Conservation (phyloP, 768 basidiomycete species). For the Solioccasus polychromus region DNA sequence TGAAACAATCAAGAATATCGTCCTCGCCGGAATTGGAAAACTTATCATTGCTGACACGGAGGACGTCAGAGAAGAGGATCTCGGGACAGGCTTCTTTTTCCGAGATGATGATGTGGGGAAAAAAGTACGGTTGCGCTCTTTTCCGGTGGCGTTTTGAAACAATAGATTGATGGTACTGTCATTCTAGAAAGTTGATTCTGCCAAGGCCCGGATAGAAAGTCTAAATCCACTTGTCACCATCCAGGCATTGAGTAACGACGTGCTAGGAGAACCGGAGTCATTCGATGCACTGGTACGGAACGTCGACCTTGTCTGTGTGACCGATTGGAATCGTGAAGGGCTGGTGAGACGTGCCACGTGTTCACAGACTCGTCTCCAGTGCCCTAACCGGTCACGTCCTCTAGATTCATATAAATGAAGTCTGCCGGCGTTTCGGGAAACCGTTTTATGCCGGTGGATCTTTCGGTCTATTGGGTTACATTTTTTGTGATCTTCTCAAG, state of each 20-base stretch:
- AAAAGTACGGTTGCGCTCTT: slow-evolving; percentile 49
- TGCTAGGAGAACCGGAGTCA: slow-evolving; percentile 46
- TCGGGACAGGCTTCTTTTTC: slow-evolving; percentile 92
- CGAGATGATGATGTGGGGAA: slow-evolving; percentile 89
- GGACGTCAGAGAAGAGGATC: slow-evolving; percentile 76
- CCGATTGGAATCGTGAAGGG: slow-evolving; percentile 68
- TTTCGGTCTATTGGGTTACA: slow-evolving; percentile 88
- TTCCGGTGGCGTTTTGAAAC: slow-evolving; percentile 37
- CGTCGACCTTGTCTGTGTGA: slow-evolving; percentile 86
- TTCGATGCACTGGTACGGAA: slow-evolving; percentile 58
- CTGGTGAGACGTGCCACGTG: slow-evolving; percentile 51
- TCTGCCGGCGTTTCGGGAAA: slow-evolving; percentile 70
- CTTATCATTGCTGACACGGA: slow-evolving; percentile 81
- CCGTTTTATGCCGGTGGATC: slow-evolving; percentile 92
- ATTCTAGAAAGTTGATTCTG: slow-evolving; percentile 77
- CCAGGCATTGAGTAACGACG: slow-evolving; percentile 55
- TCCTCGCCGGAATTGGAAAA: slow-evolving; percentile 92
- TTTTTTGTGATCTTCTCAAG: slow-evolving; percentile 87
- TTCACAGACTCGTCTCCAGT: not conserved
- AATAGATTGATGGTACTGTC: slow-evolving; percentile 28
- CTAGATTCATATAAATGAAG: slow-evolving; percentile 75
- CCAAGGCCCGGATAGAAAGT: slow-evolving; percentile 79
- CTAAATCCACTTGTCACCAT: slow-evolving; percentile 91
- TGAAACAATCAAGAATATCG: slow-evolving; percentile 96
- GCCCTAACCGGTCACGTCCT: slow-evolving; percentile 8